Conservation (phyloP, 179 eudicot species). For the Amaranthus tricolor region DNA sequence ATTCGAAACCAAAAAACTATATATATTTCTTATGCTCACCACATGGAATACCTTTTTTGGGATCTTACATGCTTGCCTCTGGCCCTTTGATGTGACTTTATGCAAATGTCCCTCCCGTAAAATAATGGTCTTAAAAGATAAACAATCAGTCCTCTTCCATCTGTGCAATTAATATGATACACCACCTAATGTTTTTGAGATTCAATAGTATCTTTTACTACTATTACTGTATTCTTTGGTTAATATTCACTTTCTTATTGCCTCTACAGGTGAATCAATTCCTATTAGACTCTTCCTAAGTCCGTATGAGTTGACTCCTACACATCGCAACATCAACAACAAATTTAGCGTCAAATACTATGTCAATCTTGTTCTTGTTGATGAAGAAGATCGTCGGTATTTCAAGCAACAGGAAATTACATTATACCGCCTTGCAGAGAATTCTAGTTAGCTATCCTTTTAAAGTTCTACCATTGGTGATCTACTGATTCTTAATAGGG, state of each 20-base stretch:
- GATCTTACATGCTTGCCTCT: too few species aligned
- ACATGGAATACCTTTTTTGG: too few species aligned
- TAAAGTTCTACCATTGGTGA: not conserved
- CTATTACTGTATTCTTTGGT: not conserved
- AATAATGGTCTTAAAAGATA: too few species aligned
- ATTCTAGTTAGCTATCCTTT: conserved; percentile 22
- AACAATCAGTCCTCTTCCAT: too few species aligned
- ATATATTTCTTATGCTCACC: too few species aligned
- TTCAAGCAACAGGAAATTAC: conserved; percentile 97
- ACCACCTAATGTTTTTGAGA: not conserved
- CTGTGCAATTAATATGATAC: not conserved
- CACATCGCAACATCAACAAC: conserved; percentile 90
- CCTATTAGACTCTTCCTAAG: conserved; percentile 88
- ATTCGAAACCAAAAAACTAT: too few species aligned
- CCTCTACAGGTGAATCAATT: conserved; percentile 82
- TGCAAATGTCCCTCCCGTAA: too few species aligned
- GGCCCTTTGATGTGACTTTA: too few species aligned
- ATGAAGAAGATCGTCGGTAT: conserved; percentile 96
- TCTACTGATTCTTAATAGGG: conserved; percentile 4
- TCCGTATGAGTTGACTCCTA: conserved; percentile 94
- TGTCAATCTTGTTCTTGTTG: conserved; percentile 88
- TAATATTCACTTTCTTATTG: not conserved
- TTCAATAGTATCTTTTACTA: not conserved
- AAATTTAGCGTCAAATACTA: conserved; percentile 93
- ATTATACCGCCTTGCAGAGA: conserved; percentile 72